A percentile compares a stretch with the other conserved stretches of the same genome.
Evolutionary conservation across 148 eudicot species (phyloP).

Genomic region (Arbutus unedo): DNA sequence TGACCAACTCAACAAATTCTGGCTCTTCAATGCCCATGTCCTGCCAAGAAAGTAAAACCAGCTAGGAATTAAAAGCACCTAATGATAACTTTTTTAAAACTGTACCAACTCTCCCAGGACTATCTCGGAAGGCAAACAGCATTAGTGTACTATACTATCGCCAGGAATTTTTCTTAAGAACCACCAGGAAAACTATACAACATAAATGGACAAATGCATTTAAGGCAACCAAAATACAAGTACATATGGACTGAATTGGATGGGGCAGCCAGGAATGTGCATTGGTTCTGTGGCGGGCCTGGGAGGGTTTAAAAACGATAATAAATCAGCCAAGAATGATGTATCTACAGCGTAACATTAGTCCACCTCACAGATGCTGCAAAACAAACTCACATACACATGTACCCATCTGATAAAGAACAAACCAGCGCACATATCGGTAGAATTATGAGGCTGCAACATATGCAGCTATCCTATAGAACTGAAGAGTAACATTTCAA

Average conservation of each 20-base stretch:
- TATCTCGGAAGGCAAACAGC: background rate
- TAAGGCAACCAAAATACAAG: background rate
- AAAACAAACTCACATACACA: background rate
- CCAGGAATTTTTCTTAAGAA: background rate
- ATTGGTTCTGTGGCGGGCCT: background rate
- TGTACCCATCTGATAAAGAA: background rate
- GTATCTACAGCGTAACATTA: background rate
- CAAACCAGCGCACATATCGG: background rate
- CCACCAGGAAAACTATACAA: background rate
- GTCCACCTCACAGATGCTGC: background rate
- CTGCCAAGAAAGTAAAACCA: slow-evolving; percentile 38
- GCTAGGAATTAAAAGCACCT: background rate
- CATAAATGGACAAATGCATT: background rate
- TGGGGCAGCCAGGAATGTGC: background rate
- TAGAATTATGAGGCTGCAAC: background rate
- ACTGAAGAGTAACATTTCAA: background rate
- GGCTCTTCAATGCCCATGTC: slow-evolving; percentile 94
- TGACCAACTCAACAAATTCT: slow-evolving; percentile 74
- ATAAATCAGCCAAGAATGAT: background rate
- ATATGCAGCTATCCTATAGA: background rate
- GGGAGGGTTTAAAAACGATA: background rate
- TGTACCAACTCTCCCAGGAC: background rate
- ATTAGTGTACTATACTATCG: background rate
- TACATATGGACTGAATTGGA: background rate
- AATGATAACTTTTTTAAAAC: background rate